Base-by-base conservation (phyloP, 768 basidiomycete species). In the Pleurotus sapidus region DNA sequence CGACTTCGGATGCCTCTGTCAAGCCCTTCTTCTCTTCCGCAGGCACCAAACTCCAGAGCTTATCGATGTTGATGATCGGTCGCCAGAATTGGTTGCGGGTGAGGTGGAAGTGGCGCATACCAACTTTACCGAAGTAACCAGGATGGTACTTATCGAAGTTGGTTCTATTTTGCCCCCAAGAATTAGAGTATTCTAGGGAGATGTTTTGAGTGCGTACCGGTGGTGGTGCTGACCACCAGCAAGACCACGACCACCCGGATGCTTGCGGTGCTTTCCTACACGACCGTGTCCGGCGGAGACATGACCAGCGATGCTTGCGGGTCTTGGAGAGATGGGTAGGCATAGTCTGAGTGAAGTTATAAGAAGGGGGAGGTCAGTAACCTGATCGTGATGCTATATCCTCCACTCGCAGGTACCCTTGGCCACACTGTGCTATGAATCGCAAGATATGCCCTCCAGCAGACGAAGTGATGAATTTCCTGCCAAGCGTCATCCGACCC, bases 201-300 rank as follows among this genome's bases (percentile, higher is more conserved):
- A 15, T 18, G 38, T 30, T 46, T n/a, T 47, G 42, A 18, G 46
- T 46, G 80, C 90, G 68, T 70, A 93, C 91, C 91, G 81, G 88
- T 99, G 97, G 84, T 99, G 97, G 80, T 98, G 96, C 79, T 87
- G 83, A 86, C 97, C 97, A 93, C 97, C 97, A 80, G 94, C 93
- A 71, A 98, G 91, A 97, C 97, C 97, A 78, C 97, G 93, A 92
- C 97, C 97, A 81, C 97, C 97, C 57, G 97, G 97, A 74, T 98
- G 96, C 78, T 98, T 98, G 76, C 97, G 91, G 87, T 99, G 97
- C 87, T 98, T 98, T 67, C 97, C 97, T 71, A 99, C 93, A 91
- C 97, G 96, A 75, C 97, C 97, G 78, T 98, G 90, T 81, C 97
- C 97, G 72, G 95, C 95, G 65, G 96, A 99, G 68, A 99, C 95